Evolutionary conservation across 345 rosid species (phyloP).

Genomic region (Gynandropsis gynandra): DNA sequence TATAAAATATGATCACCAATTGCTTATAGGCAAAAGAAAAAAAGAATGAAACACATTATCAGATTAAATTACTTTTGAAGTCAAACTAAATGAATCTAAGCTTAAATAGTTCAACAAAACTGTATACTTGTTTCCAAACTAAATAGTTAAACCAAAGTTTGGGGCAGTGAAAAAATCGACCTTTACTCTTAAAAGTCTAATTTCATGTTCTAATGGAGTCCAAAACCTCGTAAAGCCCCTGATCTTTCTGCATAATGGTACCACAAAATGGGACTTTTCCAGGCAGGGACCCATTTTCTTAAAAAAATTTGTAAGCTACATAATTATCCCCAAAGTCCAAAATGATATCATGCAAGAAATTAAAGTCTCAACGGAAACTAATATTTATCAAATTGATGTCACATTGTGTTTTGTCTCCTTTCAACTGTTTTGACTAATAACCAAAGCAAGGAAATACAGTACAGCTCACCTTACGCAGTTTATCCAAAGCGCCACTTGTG

Average conservation of each 20-base stretch:
- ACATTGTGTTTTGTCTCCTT: slow-evolving; percentile 6
- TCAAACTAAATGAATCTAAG: too few relatives aligned
- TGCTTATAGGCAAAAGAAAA: too few relatives aligned
- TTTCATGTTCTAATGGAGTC: slow-evolving; percentile 4
- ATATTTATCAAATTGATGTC: slow-evolving; percentile 11
- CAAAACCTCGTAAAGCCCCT: slow-evolving; percentile 16
- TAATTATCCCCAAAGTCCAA: too few relatives aligned
- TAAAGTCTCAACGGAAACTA: too few relatives aligned
- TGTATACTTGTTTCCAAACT: too few relatives aligned
- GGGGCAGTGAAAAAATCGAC: not conserved
- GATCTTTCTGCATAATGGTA: slow-evolving; percentile 2
- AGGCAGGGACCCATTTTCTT: slow-evolving; percentile 1
- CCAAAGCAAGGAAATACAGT: slow-evolving; percentile 20
- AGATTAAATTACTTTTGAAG: too few relatives aligned
- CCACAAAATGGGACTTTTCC: slow-evolving; percentile 6
- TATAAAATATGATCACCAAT: too few relatives aligned
- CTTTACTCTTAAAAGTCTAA: not conserved
- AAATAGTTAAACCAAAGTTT: too few relatives aligned
- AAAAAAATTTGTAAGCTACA: too few relatives aligned
- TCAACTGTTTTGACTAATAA: slow-evolving; percentile 17
- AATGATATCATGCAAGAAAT: too few relatives aligned
- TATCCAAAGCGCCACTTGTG: slow-evolving; percentile 94
- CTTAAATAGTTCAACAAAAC: too few relatives aligned
- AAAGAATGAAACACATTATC: too few relatives aligned
- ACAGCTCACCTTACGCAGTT: slow-evolving; percentile 72